Evolutionary conservation across 2,329 filamentous ascomycete species (phyloP).

Genomic region (Hypomyces perniciosus): DNA sequence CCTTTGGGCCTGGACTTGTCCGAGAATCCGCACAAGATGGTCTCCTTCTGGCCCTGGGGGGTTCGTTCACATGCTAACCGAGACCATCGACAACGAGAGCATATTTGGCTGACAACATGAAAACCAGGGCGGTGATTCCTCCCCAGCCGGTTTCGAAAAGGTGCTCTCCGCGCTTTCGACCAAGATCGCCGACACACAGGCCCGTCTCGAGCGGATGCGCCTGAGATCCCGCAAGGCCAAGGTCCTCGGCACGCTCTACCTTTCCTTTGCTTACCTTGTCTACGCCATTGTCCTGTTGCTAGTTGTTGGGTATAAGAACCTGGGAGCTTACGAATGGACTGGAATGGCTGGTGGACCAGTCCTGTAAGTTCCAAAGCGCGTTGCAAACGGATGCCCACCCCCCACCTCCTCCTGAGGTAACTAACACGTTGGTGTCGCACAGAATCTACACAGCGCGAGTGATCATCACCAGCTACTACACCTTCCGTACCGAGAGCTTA

Average conservation of each 20-base stretch:
- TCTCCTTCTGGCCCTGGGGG: slow-evolving; percentile 81
- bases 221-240: slow-evolving; percentile 70
- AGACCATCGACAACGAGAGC: background rate
- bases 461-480: slow-evolving; percentile 64
- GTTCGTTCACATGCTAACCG: slow-evolving; percentile 37
- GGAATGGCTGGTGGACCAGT: slow-evolving; percentile 73
- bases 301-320: slow-evolving; percentile 76
- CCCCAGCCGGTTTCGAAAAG: slow-evolving; percentile 90
- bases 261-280: slow-evolving; percentile 83
- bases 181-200: slow-evolving; percentile 72
- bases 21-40: slow-evolving; percentile 48
- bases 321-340: slow-evolving; percentile 71
- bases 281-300: slow-evolving; percentile 75
- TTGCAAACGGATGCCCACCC: background rate
- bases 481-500: slow-evolving; percentile 69
- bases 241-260: slow-evolving; percentile 84
- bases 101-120: background rate
- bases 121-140: slow-evolving; percentile 67
- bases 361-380: slow-evolving; percentile 46
- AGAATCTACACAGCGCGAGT: slow-evolving; percentile 77
- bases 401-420: background rate
- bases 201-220: slow-evolving; percentile 67
- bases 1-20: too few species aligned
- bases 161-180: slow-evolving; percentile 72
- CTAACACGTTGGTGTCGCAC: slow-evolving; percentile 2